Conservation (phyloP, 768 basidiomycete species). For the Mycena epipterygia region DNA sequence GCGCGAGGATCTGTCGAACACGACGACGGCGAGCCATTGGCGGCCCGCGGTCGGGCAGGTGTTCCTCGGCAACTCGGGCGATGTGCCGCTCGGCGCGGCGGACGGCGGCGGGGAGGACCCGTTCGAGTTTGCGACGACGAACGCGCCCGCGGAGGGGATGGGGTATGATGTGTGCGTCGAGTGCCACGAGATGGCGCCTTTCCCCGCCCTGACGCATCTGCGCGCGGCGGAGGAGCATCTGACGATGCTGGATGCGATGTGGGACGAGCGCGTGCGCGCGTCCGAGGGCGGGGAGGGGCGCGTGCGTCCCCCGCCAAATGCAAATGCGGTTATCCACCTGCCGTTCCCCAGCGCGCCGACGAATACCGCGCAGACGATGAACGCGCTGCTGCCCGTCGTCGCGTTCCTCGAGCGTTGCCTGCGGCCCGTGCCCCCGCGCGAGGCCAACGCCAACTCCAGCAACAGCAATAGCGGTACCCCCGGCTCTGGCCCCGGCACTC, state of each 20-base stretch:
- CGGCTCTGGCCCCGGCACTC: not conserved
- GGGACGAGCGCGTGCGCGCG: slow-evolving; percentile 60
- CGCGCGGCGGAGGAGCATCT: slow-evolving; percentile 85
- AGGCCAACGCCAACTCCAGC: not conserved
- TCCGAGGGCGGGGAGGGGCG: slow-evolving; percentile 30
- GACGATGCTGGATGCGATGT: slow-evolving; percentile 72
- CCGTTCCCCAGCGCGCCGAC: slow-evolving; percentile 81
- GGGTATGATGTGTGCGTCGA: slow-evolving; percentile 92
- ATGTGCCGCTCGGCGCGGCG: slow-evolving; percentile 70
- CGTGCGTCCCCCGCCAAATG: slow-evolving; percentile 76
- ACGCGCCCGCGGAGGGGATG: slow-evolving; percentile 62
- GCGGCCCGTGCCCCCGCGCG: slow-evolving; percentile 57
- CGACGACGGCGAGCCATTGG: slow-evolving; percentile 59
- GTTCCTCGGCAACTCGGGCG: slow-evolving; percentile 86
- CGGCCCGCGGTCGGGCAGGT: slow-evolving; percentile 75
- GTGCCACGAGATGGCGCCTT: slow-evolving; percentile 85
- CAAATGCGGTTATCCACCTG: slow-evolving; percentile 78
- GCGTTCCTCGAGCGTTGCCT: slow-evolving; percentile 78
- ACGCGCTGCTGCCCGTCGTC: slow-evolving; percentile 72
- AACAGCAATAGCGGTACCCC: not conserved
- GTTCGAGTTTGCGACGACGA: slow-evolving; percentile 58
- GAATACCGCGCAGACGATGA: slow-evolving; percentile 66
- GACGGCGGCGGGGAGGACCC: slow-evolving; percentile 48
- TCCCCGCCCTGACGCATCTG: slow-evolving; percentile 76
- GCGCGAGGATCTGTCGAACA: slow-evolving; percentile 38